These are phyloP conservation scores for Marsdenia floribunda DNA, from an alignment of 257 asterid species.

Conservation along the genomic window DNA sequence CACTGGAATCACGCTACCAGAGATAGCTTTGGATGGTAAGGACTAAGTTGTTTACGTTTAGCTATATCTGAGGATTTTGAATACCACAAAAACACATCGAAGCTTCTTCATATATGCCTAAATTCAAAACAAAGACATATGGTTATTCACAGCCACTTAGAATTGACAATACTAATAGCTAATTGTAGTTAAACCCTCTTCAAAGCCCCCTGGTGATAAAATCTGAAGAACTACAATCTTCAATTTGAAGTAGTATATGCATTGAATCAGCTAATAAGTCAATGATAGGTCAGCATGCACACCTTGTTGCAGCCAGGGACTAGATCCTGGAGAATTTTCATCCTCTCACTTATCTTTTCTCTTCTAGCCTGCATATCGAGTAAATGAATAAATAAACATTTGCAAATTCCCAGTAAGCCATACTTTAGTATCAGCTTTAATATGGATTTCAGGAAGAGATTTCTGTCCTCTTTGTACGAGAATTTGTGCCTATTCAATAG, in stretches of 20 bases:
- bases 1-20: neutral
- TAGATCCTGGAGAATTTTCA: constrained; percentile 49
- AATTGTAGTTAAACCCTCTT: neutral
- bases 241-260: neutral
- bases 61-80: neutral
- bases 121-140: neutral
- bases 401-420: neutral
- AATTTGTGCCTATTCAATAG: neutral
- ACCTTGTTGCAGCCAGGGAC: constrained; percentile 60
- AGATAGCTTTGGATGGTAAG: neutral
- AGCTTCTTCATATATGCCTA: neutral
- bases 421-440: neutral
- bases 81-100: neutral
- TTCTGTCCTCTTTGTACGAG: neutral
- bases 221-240: neutral
- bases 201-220: neutral
- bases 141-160: neutral
- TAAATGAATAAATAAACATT: constrained; percentile 2
- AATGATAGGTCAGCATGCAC: neutral
- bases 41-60: neutral
- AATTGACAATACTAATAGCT: neutral
- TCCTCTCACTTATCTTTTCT: constrained; percentile 51
- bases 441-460: neutral
- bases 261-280: neutral
- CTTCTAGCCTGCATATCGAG: constrained; percentile 41